Base-by-base conservation (phyloP, 208 protist genomes). In the Acanthamoeba sp. region DNA sequence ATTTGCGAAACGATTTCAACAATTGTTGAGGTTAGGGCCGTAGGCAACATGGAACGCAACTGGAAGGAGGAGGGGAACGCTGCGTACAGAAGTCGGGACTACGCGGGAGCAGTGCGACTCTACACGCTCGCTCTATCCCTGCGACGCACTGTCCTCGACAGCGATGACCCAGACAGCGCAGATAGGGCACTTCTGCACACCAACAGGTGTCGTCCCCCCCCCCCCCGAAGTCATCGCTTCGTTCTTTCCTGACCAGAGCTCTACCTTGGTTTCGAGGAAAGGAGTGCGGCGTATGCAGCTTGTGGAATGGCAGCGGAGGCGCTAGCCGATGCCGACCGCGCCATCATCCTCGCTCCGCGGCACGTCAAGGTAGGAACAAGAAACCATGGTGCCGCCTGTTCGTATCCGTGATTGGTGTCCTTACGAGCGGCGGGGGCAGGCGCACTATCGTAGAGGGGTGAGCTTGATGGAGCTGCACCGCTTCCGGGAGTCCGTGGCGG, bases 401-500 rank as follows among this genome's bases (percentile, higher is more conserved):
- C 52, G 52, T 20, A 57, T 1, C 50, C 22, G 50, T 20, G 50
- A 57, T 57, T 57, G 50, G 50, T 48, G 42, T 80, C 27, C 20
- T 80, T 10, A n/a, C 42, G n/a, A 48, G 27, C 36, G 1, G 0
- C 4, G 20, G n/a, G 38, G 1, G 9, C 78, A 87, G 78, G 78
- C 78, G 5, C 78, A 87, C 78, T 87, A 87, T n/a, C 40, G 78
- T 3, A 62, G 45, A 14, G 78, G 78, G 7, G 20, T 27, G 20
- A 59, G 38, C 27, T 45, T 87, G 24, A 87, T 87, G 45, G 38
- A 50, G 27, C 24, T 87, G 78, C 78, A 87, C n/a, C 78, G 32
- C 5, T 87, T 62, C 7, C 45, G 78, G 3, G 42, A 87, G 4
- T 40, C 78, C 10, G 78, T 87, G 78, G 78, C 29, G 27, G 78